Evolutionary conservation across 352 stramenopile genomes (phyloP).

Genomic region (Halophytophthora batemanensis): DNA sequence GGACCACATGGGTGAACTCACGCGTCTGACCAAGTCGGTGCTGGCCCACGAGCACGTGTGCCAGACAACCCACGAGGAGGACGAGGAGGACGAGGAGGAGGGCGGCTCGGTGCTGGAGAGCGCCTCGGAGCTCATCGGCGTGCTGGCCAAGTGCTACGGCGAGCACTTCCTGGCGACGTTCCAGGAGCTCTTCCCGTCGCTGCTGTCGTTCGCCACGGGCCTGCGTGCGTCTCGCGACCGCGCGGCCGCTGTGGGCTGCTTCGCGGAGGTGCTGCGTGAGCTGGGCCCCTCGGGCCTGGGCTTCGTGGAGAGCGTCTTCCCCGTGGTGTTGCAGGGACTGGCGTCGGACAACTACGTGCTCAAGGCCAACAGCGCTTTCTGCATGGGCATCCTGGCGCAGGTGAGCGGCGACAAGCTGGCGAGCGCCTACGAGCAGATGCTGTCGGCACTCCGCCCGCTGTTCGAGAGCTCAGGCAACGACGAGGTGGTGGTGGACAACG

Average conservation of each 20-base stretch:
- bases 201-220: slow-evolving; percentile 91
- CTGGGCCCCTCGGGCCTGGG: slow-evolving; percentile 73
- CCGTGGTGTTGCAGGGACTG: slow-evolving; percentile 88
- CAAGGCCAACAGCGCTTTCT: slow-evolving; percentile 95
- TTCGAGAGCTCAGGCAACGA: slow-evolving; percentile 89
- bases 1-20: slow-evolving; percentile 86
- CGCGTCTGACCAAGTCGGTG: slow-evolving; percentile 85
- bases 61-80: slow-evolving; percentile 86
- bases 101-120: slow-evolving; percentile 92
- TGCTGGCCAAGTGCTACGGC: slow-evolving; percentile 93
- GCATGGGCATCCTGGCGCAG: slow-evolving; percentile 91
- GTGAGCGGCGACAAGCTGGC: slow-evolving; percentile 69
- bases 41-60: slow-evolving; percentile 89
- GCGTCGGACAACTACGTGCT: slow-evolving; percentile 91
- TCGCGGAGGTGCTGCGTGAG: slow-evolving; percentile 94
- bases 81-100: slow-evolving; percentile 92
- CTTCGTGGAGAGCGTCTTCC: slow-evolving; percentile 89
- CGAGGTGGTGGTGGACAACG: slow-evolving; percentile 92
- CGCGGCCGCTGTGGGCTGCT: slow-evolving; percentile 93
- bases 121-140: slow-evolving; percentile 92
- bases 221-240: slow-evolving; percentile 89
- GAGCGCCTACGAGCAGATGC: slow-evolving; percentile 88
- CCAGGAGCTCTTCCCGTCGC: slow-evolving; percentile 86
- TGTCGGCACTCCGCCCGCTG: slow-evolving; percentile 89
- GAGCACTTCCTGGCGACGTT: slow-evolving; percentile 90